A percentile compares a stretch with the other conserved stretches of the same genome.
phyloP scores from a whole-genome alignment of 2,329 filamentous ascomycete species.

The Coniella vitis region DNA sequence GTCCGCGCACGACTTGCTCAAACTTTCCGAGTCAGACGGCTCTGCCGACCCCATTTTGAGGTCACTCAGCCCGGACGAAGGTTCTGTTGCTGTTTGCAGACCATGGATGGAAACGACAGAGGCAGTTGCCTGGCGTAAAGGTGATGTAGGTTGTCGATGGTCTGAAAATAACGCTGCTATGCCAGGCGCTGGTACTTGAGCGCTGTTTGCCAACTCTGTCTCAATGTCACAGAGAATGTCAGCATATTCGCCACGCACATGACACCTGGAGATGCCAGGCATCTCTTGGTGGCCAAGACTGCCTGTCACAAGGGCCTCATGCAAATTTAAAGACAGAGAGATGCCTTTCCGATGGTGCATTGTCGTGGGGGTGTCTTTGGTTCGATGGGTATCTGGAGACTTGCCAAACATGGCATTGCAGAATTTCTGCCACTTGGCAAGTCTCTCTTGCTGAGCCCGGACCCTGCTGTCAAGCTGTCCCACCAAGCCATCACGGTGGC shows the following conservation, averaged over 20 bases:
- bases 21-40: constrained; percentile 5
- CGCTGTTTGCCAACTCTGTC: constrained; percentile 30
- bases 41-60: constrained; percentile 39
- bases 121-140: background rate
- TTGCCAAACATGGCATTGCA: constrained; percentile 40
- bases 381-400: constrained; percentile 18
- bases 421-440: constrained; percentile 71
- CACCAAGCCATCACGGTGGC: constrained; percentile 45
- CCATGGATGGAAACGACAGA: constrained; percentile 8
- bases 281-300: constrained; percentile 25
- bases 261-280: constrained; percentile 12
- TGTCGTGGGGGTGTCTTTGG: constrained; percentile 18
- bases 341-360: constrained; percentile 33
- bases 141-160: background rate
- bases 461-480: constrained; percentile 67
- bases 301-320: constrained; percentile 42
- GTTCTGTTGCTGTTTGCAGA: constrained; percentile 23
- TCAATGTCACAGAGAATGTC: constrained; percentile 36
- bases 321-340: constrained; percentile 47
- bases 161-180: constrained; percentile 17
- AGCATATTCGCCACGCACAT: constrained; percentile 36
- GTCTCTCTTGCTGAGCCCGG: constrained; percentile 56
- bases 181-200: constrained; percentile 18
- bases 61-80: constrained; percentile 45
- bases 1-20: background rate